Percentiles rank a stretch among this genome's conserved stretches.
Evolutionary conservation across 208 protist species (phyloP).

Genomic region (Histomonas meleagridis): DNA sequence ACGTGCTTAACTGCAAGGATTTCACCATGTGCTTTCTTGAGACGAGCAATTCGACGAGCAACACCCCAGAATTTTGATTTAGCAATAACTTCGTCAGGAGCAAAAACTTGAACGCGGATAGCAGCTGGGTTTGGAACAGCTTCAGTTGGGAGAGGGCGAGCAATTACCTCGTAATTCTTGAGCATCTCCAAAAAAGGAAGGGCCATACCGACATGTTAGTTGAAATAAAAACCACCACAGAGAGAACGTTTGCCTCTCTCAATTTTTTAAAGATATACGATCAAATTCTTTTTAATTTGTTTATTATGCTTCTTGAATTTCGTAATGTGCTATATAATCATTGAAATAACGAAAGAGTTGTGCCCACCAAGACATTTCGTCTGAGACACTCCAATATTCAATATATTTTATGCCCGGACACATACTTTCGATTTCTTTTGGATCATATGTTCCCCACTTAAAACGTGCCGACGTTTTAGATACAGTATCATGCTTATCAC

Average conservation of each 20-base stretch:
- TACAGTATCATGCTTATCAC: neutral
- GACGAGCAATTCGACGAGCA: conserved; percentile 58
- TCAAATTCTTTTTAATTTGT: no score
- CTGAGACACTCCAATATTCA: neutral
- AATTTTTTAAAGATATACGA: no score
- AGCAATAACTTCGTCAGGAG: conserved; percentile 86
- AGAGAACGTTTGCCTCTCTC: no score
- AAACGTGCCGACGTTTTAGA: neutral
- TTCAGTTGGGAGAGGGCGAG: conserved; percentile 29
- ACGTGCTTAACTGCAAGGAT: conserved; percentile 52
- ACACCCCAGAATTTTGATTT: conserved; percentile 91
- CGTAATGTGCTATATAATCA: no score
- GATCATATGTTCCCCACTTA: neutral
- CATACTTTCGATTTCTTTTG: neutral
- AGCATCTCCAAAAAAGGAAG: neutral
- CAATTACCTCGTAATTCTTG: conserved; percentile 37
- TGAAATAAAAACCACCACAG: no score
- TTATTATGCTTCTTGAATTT: no score
- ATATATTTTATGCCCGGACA: neutral
- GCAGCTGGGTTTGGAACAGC: conserved; percentile 50
- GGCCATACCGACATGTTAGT: no score
- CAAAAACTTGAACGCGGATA: conserved; percentile 95
- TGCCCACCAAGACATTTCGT: neutral
- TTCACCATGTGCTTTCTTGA: conserved; percentile 93
- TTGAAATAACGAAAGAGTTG: no score